These are phyloP conservation scores for Berberis vulgaris DNA, from an alignment of 164 flowering plant genomes.

Conservation along the genomic window DNA sequence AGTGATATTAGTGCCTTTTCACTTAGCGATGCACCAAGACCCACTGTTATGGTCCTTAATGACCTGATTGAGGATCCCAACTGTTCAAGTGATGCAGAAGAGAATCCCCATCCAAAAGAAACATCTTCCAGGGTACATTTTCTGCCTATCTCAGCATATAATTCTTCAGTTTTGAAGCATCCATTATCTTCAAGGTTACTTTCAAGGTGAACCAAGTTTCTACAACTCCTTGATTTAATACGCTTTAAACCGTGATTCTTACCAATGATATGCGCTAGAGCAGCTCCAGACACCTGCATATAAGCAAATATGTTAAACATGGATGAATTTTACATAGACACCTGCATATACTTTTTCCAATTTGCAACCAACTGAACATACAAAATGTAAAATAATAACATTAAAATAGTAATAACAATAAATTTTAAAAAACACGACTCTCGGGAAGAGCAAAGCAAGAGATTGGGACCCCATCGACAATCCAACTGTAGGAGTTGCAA, in stretches of 20 bases:
- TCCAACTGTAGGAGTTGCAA: too few species aligned
- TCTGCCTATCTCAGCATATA: conserved; percentile 30
- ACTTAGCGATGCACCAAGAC: conserved; percentile 69
- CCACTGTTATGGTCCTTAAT: conserved; percentile 39
- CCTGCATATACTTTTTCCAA: not conserved
- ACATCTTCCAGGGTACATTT: conserved; percentile 47
- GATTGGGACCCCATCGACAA: too few species aligned
- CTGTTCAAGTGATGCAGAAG: conserved; percentile 34
- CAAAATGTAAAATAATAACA: too few species aligned
- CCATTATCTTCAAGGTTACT: conserved; percentile 10
- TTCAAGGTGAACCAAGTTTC: conserved; percentile 29
- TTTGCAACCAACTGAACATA: too few species aligned
- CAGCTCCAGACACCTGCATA: conserved; percentile 53
- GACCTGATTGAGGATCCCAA: conserved; percentile 41
- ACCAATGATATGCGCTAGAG: conserved; percentile 34
- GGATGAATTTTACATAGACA: not conserved
- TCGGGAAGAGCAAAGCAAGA: too few species aligned
- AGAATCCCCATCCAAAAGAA: conserved; percentile 72
- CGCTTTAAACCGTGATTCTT: conserved; percentile 44
- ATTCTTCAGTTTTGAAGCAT: conserved; percentile 11
- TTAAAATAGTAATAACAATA: too few species aligned
- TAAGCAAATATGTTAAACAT: conserved; percentile 3
- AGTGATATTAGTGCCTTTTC: conserved; percentile 33
- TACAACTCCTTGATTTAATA: conserved; percentile 54
- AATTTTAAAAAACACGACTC: too few species aligned